Conservation (phyloP, 1,139 yeast species). For the Nakaseomyces delphensis region DNA sequence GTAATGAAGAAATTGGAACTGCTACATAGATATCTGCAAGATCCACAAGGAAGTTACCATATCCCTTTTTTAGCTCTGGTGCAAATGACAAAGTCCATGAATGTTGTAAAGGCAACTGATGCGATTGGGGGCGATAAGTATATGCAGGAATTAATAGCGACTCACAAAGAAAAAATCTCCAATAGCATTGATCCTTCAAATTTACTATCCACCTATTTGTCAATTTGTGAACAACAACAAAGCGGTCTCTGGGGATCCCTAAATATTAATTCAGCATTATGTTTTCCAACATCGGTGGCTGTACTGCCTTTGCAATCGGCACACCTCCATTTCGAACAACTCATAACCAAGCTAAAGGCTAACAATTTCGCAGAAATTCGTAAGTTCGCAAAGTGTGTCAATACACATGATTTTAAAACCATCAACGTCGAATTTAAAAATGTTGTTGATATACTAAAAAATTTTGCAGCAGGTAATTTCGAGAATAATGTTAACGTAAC, state of each 20-base stretch:
- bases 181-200: slow-evolving; percentile 15
- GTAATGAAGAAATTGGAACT: slow-evolving; percentile 40
- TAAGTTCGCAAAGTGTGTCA: slow-evolving; percentile 16
- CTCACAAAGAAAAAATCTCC: background rate
- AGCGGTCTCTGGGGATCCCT: slow-evolving; percentile 27
- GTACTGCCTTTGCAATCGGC: slow-evolving; percentile 22
- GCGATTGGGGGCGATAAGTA: slow-evolving; percentile 8
- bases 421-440: slow-evolving; percentile 13
- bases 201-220: slow-evolving; percentile 26
- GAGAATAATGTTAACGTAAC: slow-evolving; percentile 16
- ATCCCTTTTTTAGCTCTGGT: slow-evolving; percentile 44
- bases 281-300: slow-evolving; percentile 27
- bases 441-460: slow-evolving; percentile 16
- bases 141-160: slow-evolving; percentile 7
- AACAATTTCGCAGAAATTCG: slow-evolving; percentile 14
- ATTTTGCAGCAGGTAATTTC: slow-evolving; percentile 26
- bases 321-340: slow-evolving; percentile 17
- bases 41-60: slow-evolving; percentile 40
- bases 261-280: slow-evolving; percentile 19
- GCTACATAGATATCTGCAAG: slow-evolving; percentile 48
- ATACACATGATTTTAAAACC: slow-evolving; percentile 11
- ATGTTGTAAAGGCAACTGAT: slow-evolving; percentile 16
- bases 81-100: slow-evolving; percentile 30
- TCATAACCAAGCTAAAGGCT: slow-evolving; percentile 12
- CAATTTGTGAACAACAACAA: slow-evolving; percentile 24